Conservation (phyloP, 2,329 filamentous ascomycete genomes). For the Aphanocladium album region DNA sequence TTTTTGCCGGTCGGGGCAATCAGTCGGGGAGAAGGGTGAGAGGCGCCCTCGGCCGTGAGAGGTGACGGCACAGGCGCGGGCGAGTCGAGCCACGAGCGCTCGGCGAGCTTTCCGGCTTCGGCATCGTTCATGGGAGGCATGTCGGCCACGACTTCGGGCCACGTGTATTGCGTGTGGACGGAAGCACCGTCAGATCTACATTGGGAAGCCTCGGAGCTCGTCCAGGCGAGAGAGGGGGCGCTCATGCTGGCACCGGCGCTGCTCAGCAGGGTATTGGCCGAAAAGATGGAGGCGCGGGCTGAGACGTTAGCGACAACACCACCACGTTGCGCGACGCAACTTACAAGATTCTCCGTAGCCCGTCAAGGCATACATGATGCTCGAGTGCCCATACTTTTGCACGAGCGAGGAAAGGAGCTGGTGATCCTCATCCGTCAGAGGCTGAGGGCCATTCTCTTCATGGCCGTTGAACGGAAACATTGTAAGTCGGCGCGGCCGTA, state of each 20-base stretch:
- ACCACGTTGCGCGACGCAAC: conserved; percentile 14
- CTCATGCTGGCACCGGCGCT: conserved; percentile 25
- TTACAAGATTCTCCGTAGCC: conserved; percentile 33
- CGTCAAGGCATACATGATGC: conserved; percentile 32
- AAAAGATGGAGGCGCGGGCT: conserved; percentile 37
- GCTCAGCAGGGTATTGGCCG: conserved; percentile 36
- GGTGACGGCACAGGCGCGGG: conserved; percentile 33
- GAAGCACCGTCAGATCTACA: conserved; percentile 35
- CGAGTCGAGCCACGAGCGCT: conserved; percentile 37
- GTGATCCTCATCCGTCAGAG: conserved; percentile 35
- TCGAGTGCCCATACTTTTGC: conserved; percentile 34
- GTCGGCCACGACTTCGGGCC: conserved; percentile 31
- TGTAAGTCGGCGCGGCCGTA: neutral
- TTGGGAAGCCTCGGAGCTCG: conserved; percentile 36
- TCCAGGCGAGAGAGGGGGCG: conserved; percentile 38
- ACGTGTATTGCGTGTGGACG: conserved; percentile 34
- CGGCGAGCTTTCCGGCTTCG: conserved; percentile 29
- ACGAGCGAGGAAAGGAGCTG: conserved; percentile 32
- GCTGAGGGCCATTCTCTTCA: conserved; percentile 31
- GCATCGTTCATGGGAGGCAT: conserved; percentile 30
- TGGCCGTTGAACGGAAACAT: conserved; percentile 32
- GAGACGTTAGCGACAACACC: conserved; percentile 2
- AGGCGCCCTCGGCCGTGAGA: conserved; percentile 25
- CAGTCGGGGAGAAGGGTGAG: conserved; percentile 32
- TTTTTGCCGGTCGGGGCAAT: conserved; percentile 35